phyloP scores from a whole-genome alignment of 495 filamentous ascomycete genomes.

The Aspergillus sparsus region DNA sequence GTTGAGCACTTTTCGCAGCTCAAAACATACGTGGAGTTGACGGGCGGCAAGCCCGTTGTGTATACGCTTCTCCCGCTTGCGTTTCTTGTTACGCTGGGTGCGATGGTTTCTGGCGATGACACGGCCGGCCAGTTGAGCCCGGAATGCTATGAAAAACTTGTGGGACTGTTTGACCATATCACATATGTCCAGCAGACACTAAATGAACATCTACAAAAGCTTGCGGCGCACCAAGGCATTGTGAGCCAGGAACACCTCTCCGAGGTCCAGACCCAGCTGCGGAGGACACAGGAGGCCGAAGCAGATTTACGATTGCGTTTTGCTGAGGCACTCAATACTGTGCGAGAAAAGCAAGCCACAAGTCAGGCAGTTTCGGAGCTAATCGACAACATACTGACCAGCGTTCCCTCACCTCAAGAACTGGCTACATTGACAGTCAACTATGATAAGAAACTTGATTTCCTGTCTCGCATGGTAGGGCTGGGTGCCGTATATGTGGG shows the following conservation, averaged over 20 bases:
- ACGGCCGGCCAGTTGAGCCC: slow-evolving; percentile 5
- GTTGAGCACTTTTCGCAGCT: slow-evolving; percentile 10
- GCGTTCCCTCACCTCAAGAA: background rate
- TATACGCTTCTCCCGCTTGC: slow-evolving; percentile 14
- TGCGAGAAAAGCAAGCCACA: slow-evolving; percentile 1
- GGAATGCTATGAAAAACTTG: slow-evolving; percentile 6
- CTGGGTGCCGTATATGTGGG: background rate
- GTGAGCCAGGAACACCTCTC: slow-evolving; percentile 1
- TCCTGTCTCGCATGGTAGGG: background rate
- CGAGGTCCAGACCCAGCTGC: background rate
- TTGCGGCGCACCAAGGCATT: background rate
- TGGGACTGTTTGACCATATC: slow-evolving; percentile 1
- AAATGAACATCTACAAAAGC: slow-evolving; percentile 4
- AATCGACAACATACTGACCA: background rate
- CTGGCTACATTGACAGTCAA: background rate
- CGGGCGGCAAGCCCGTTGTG: slow-evolving; percentile 9
- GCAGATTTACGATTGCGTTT: background rate
- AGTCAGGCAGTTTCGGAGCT: slow-evolving; percentile 6
- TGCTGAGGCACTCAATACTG: background rate
- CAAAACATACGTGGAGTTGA: slow-evolving; percentile 1
- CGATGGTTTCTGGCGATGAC: background rate
- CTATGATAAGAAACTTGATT: slow-evolving; percentile 7
- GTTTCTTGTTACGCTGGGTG: slow-evolving; percentile 13
- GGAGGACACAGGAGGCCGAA: background rate
- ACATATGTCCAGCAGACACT: background rate